phyloP scores from a whole-genome alignment of 2,329 filamentous ascomycete genomes.

The Hypocrella siamensis region DNA sequence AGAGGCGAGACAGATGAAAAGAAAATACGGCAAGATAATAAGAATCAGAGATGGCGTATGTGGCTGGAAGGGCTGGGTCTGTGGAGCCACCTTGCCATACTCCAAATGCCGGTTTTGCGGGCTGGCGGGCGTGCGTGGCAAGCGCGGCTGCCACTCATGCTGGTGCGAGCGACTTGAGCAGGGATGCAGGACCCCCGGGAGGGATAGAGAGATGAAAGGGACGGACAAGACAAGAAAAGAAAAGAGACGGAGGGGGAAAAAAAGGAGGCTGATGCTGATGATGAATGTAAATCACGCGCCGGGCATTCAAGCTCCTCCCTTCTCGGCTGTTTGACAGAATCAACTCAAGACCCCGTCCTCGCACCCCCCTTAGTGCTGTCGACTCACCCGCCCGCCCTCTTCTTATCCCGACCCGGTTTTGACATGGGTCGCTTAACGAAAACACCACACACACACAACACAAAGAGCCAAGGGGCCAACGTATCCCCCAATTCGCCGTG shows the following conservation, averaged over 20 bases:
- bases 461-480: neutral
- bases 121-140: neutral
- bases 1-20: too few species aligned
- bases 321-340: too few species aligned
- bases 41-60: neutral
- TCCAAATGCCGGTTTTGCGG: neutral
- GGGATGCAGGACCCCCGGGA: neutral
- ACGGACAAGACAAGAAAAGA: neutral
- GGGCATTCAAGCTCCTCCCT: too few species aligned
- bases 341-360: too few species aligned
- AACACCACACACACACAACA: neutral
- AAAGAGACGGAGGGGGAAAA: neutral
- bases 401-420: too few species aligned
- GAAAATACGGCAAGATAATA: neutral
- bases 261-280: too few species aligned
- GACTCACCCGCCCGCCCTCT: too few species aligned
- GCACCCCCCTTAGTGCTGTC: too few species aligned
- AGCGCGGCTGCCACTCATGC: too few species aligned
- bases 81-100: neutral
- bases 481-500: constrained; percentile 3
- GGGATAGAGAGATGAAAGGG: too few species aligned
- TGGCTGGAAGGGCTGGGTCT: neutral
- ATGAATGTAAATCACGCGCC: too few species aligned
- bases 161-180: neutral
- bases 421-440: constrained; percentile 1